Percentiles rank a stretch among this genome's conserved stretches.
Conservation (phyloP, 148 eudicot genomes). For the Nepenthes mirabilis region DNA sequence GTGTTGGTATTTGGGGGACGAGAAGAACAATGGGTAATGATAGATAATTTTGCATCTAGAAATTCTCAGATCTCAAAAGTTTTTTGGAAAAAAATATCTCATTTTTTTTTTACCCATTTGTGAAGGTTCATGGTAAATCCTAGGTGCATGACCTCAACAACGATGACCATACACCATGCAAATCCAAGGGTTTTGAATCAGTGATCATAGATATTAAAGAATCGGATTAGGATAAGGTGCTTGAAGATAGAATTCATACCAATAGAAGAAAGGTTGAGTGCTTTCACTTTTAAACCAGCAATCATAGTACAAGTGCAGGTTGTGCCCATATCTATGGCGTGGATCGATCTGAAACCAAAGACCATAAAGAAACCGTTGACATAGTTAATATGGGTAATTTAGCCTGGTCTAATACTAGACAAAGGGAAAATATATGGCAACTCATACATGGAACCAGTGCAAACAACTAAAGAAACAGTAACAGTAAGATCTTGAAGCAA, state of each 20-base stretch:
- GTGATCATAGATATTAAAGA: not conserved
- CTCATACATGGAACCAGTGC: too few species aligned
- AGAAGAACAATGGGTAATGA: too few species aligned
- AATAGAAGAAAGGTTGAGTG: slow-evolving; percentile 91
- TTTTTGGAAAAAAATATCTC: too few species aligned
- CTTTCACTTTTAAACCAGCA: slow-evolving; percentile 84
- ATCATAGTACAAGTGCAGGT: slow-evolving; percentile 78
- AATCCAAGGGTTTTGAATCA: too few species aligned
- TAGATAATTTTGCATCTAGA: too few species aligned
- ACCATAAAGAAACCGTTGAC: not conserved
- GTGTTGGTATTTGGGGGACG: too few species aligned
- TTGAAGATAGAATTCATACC: slow-evolving; percentile 31
- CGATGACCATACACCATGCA: too few species aligned
- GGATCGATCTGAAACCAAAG: slow-evolving; percentile 67
- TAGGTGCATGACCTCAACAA: not conserved
- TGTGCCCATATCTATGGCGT: slow-evolving; percentile 95
- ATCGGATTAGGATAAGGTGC: not conserved
- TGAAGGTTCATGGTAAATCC: not conserved
- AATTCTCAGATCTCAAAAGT: too few species aligned
- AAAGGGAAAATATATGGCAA: not conserved
- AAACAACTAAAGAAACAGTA: too few species aligned
- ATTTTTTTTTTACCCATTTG: too few species aligned
- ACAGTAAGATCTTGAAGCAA: too few species aligned
- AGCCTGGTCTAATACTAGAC: not conserved
- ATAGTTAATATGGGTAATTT: not conserved